Percentiles rank a stretch among this genome's conserved stretches.
These are phyloP conservation scores for Cudoniella acicularis DNA, from an alignment of 495 filamentous ascomycete genomes.

Conservation along the genomic window DNA sequence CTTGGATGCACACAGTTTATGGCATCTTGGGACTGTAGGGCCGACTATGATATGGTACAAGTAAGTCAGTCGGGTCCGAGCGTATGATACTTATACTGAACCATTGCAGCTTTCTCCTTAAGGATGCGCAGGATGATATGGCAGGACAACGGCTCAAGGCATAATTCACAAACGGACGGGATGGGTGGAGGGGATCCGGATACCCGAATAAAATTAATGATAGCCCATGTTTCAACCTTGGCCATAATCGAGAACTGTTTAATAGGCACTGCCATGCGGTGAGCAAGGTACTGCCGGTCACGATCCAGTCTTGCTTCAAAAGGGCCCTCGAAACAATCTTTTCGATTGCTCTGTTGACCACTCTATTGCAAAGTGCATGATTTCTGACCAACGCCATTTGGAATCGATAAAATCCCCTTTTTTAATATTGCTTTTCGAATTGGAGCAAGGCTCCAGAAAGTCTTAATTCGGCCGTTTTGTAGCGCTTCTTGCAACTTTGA, in stretches of 20 bases:
- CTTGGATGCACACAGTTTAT: constrained; percentile 91
- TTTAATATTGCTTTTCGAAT: too few species aligned
- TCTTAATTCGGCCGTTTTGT: background rate
- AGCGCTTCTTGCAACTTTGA: too few species aligned
- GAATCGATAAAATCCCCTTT: too few species aligned
- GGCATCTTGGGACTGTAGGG: constrained; percentile 89
- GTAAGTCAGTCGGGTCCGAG: constrained; percentile 52
- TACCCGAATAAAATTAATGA: background rate
- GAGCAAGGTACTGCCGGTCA: too few species aligned
- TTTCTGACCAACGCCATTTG: too few species aligned
- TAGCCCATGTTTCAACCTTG: too few species aligned
- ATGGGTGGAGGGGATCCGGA: background rate
- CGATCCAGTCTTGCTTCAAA: too few species aligned
- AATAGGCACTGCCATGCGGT: too few species aligned
- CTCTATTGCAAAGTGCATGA: too few species aligned
- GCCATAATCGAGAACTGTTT: too few species aligned
- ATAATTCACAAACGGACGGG: background rate
- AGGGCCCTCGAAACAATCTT: too few species aligned
- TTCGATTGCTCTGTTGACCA: too few species aligned
- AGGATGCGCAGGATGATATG: constrained; percentile 73
- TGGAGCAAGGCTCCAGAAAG: background rate
- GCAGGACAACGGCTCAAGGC: constrained; percentile 32
- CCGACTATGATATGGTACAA: constrained; percentile 93
- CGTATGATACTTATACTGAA: constrained; percentile 10
- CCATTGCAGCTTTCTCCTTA: constrained; percentile 65